A percentile compares a stretch with the other conserved stretches of the same genome.
These are phyloP conservation scores for Glaciozyma antarctica DNA, from an alignment of 768 basidiomycete species.

Conservation along the genomic window DNA sequence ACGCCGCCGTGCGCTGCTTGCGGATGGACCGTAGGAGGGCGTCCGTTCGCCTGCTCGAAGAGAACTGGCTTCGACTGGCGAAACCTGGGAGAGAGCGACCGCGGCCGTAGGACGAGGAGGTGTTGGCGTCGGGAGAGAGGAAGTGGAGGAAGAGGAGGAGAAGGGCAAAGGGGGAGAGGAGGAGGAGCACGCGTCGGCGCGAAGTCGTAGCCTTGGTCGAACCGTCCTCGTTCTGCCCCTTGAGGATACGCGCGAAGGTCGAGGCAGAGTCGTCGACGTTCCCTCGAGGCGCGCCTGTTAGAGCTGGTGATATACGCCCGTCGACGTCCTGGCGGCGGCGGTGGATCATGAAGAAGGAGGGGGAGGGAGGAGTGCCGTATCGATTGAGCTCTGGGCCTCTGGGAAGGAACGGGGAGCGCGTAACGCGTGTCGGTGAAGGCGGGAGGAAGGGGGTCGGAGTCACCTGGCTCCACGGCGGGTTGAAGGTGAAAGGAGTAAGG, in stretches of 20 bases:
- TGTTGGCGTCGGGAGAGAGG: constrained; percentile 17
- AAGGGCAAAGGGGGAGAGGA: constrained; percentile 23
- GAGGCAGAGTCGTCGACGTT: neutral
- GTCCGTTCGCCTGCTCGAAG: constrained; percentile 32
- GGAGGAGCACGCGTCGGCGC: constrained; percentile 23
- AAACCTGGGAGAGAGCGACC: constrained; percentile 33
- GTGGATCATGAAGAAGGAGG: neutral
- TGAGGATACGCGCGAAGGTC: constrained; percentile 12
- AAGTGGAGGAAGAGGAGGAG: constrained; percentile 34
- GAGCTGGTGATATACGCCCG: neutral
- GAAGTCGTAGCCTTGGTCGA: constrained; percentile 6
- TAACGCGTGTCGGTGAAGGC: neutral
- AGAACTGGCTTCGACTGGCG: constrained; percentile 19
- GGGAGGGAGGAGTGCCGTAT: neutral
- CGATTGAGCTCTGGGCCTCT: neutral
- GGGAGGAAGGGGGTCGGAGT: neutral
- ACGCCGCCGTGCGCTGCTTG: constrained; percentile 27
- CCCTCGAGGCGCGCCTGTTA: neutral
- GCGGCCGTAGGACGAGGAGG: constrained; percentile 17
- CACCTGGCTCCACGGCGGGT: neutral
- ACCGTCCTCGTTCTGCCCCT: neutral
- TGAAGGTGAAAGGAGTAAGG: too few species aligned
- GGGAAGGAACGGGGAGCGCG: neutral
- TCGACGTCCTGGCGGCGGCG: neutral
- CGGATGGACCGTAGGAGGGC: constrained; percentile 22